Conservation (phyloP, 306 rosid species). For the Trifolium pratense region DNA sequence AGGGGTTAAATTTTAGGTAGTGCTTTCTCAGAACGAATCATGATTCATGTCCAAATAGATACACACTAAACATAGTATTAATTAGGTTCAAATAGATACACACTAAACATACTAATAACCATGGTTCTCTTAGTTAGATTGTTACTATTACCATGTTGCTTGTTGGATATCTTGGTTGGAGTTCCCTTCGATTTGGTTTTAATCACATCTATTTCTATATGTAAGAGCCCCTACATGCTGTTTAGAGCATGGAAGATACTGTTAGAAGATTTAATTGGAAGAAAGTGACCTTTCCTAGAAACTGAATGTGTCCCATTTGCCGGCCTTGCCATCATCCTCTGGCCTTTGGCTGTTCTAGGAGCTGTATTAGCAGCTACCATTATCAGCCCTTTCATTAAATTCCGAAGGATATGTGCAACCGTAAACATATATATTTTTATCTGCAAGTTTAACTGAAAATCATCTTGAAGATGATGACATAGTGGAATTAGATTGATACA, state of each 20-base stretch:
- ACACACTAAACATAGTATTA: no score
- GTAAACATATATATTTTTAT: no score
- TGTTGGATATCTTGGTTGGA: conserved; percentile 63
- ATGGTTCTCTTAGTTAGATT: conserved; percentile 48
- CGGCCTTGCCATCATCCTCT: conserved; percentile 73
- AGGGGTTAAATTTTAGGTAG: background rate
- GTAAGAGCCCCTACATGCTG: conserved; percentile 89
- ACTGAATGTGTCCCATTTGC: conserved; percentile 86
- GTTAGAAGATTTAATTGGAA: conserved; percentile 78
- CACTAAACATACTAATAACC: background rate
- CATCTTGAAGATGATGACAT: conserved; percentile 55
- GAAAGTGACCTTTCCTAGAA: conserved; percentile 89
- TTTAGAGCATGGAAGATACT: conserved; percentile 86
- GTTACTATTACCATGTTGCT: conserved; percentile 64
- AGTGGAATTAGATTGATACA: conserved; percentile 45
- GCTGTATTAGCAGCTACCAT: conserved; percentile 59
- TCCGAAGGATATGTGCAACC: no score
- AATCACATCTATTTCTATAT: conserved; percentile 64
- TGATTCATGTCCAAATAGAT: background rate
- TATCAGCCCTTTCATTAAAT: conserved; percentile 63
- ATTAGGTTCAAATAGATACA: background rate
- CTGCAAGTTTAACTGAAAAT: conserved; percentile 44
- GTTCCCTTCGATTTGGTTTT: conserved; percentile 57
- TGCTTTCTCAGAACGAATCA: background rate
- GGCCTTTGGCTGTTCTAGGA: conserved; percentile 84